Evolutionary conservation across 116 monocot species (phyloP), one percentile per base, ranked within the genome.

Genomic region (Zostera marina): DNA sequence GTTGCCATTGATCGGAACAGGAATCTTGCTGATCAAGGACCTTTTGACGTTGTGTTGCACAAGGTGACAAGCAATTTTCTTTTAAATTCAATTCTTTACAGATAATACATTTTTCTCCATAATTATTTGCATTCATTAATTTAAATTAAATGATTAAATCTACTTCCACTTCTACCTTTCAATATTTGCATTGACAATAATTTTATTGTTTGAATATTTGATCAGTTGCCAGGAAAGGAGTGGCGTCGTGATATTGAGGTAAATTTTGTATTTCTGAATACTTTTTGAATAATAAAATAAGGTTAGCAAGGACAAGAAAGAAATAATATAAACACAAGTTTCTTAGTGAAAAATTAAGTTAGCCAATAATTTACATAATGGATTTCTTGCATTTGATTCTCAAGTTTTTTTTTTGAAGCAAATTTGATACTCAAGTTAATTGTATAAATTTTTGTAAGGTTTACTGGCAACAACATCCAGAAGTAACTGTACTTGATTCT

Each of bases 401-500:
- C 32, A 32, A 32, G 32, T 32, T 32, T n/a, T n/a, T n/a, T n/a
- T n/a, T n/a, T n/a, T n/a, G n/a, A n/a, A n/a, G n/a, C n/a, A n/a
- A n/a, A n/a, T n/a, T n/a, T n/a, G 16, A 32, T 32, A 32, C 32
- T 32, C 32, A 32, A 32, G 32, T 32, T 32, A 3, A 32, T 32
- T 32, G 5, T 32, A 32, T 32, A 32, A 32, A 32, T 62, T 20
- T 10, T 3, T 51, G 20, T 19, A 51, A 92, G 92, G 83, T 80
- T 52, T 92, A 78, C 70, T 64, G 62, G 21, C 74, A 79, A 63
- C 66, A 75, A 54, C 87, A 87, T 74, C 92, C 92, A 51, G 87
- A 92, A 66, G 92, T 92, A 9, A 92, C 87, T 46, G 77, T 92
- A 38, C 87, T 92, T 68, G 92, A 92, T 52, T 83, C 92, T 43